Conservation (phyloP, 2,329 filamentous ascomycete genomes). For the Mollisia scopiformis region DNA sequence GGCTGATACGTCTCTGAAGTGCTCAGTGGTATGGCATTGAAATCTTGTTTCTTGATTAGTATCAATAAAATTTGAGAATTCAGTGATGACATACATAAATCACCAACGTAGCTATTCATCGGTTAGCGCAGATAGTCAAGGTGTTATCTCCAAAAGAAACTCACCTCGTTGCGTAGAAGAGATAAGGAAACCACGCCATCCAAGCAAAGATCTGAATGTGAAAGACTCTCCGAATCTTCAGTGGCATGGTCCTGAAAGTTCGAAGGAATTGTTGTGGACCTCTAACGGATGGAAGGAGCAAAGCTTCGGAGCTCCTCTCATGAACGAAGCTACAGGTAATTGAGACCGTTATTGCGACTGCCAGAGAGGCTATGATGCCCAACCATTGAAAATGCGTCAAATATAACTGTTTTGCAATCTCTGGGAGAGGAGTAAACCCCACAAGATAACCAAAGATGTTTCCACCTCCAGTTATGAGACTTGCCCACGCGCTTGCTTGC, state of each 20-base stretch:
- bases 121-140: neutral
- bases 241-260: conserved; percentile 11
- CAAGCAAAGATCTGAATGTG: conserved; percentile 33
- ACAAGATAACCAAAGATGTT: conserved; percentile 37
- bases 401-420: neutral
- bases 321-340: neutral
- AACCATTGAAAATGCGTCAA: conserved; percentile 27
- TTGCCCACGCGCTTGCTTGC: conserved; percentile 36
- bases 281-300: neutral
- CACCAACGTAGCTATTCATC: conserved; percentile 2
- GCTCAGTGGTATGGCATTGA: neutral
- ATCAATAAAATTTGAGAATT: neutral
- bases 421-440: conserved; percentile 27
- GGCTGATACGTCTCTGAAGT: neutral
- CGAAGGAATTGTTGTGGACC: neutral
- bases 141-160: conserved; percentile 3
- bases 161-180: conserved; percentile 37
- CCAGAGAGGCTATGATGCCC: conserved; percentile 20
- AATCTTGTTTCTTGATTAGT: neutral
- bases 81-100: neutral
- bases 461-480: conserved; percentile 33
- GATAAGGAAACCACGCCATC: conserved; percentile 40
- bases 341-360: neutral
- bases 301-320: neutral
- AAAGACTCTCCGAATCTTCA: conserved; percentile 22